phyloP scores from a whole-genome alignment of 2,329 filamentous ascomycete species.

The Ophiostoma angusticollis region DNA sequence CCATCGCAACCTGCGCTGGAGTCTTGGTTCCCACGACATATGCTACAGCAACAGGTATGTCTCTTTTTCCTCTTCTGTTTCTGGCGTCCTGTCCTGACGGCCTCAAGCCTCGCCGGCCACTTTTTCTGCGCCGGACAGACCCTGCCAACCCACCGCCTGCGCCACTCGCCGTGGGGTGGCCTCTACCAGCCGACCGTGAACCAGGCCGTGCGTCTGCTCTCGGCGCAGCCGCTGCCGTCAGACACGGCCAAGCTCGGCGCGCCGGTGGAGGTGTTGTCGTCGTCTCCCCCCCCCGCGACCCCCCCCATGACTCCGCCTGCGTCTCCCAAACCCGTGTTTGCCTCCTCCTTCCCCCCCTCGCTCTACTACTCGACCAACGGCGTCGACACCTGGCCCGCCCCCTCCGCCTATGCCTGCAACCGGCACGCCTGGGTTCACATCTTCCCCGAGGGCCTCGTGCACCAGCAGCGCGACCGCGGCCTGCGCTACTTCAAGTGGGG shows the following conservation, averaged over 20 bases:
- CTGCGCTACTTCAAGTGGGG: constrained; percentile 99
- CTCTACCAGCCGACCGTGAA: constrained; percentile 82
- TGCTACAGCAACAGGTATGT: constrained; percentile 76
- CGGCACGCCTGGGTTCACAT: constrained; percentile 82
- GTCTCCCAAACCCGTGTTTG: not conserved
- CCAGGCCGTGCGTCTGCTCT: constrained; percentile 74
- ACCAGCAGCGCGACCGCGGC: constrained; percentile 65
- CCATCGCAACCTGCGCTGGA: constrained; percentile 70
- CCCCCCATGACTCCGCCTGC: not conserved
- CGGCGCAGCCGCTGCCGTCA: constrained; percentile 31
- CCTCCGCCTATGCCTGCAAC: constrained; percentile 57
- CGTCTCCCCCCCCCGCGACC: not conserved
- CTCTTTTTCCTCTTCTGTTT: not conserved
- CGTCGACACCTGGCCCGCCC: constrained; percentile 52
- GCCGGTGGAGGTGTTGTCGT: not conserved
- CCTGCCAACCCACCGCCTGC: constrained; percentile 71
- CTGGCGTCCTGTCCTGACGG: not conserved
- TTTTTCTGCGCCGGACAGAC: constrained; percentile 90
- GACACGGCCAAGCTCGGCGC: constrained; percentile 2
- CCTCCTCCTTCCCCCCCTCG: constrained; percentile 5
- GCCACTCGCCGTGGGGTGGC: constrained; percentile 68
- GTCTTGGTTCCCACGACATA: constrained; percentile 85
- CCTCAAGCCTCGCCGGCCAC: constrained; percentile 45
- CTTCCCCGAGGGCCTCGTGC: constrained; percentile 89
- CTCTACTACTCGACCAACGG: constrained; percentile 58